phyloP scores from a whole-genome alignment of 1,284 basidiomycete species.

The Neonothopanus nambi region DNA sequence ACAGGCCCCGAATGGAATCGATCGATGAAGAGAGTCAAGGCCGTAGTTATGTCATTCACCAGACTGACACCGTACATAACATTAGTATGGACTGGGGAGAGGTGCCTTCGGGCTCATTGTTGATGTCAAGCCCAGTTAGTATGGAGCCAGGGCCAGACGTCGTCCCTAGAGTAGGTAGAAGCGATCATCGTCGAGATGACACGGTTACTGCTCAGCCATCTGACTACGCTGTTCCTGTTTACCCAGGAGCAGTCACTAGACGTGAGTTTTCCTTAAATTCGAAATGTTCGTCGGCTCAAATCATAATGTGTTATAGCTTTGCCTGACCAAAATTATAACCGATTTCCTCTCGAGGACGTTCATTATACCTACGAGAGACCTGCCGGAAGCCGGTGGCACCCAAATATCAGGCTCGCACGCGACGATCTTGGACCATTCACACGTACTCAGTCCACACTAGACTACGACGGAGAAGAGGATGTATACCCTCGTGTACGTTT shows the following conservation, averaged over 20 bases:
- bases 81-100: conserved; percentile 35
- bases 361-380: no score
- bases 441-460: no score
- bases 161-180: conserved; percentile 24
- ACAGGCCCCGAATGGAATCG: conserved; percentile 5
- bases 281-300: no score
- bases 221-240: neutral
- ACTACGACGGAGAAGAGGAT: no score
- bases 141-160: conserved; percentile 8
- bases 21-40: conserved; percentile 19
- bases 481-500: no score
- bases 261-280: neutral
- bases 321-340: no score
- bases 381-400: no score
- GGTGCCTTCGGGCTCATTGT: conserved; percentile 33
- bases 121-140: conserved; percentile 23
- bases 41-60: conserved; percentile 39
- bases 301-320: no score
- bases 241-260: neutral
- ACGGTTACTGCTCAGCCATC: conserved; percentile 4
- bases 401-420: no score
- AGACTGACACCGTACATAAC: conserved; percentile 41
- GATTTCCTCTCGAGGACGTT: no score
- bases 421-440: no score
- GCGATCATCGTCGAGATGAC: conserved; percentile 6